Evolutionary conservation across 2,329 filamentous ascomycete species (phyloP), one percentile per base, ranked within the genome.

Genomic region (Elsinoe ampelina): DNA sequence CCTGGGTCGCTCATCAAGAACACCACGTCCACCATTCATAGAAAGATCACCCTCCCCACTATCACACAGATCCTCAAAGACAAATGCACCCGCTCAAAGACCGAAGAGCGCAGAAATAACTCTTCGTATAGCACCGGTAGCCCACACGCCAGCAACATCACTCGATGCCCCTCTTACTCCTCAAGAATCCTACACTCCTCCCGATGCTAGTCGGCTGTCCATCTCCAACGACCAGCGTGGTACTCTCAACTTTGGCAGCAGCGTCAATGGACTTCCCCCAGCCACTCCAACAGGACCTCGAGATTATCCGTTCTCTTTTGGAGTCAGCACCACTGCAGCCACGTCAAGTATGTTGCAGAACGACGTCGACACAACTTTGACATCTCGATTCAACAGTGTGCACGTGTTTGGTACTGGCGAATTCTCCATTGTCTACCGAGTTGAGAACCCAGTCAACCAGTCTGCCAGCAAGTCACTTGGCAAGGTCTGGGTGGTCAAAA

Each of bases 341-440:
- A 78, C 90, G 55, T 85, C 88, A 63, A 81, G 80, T 6, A 81
- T 85, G 58, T 81, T 80, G n/a, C 80, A 81, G 34, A 81, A 82
- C 45, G 84, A 95, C 60, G 79, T 92, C 13, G 92, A 97, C 66
- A 80, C 83, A 19, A 82, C 81, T 54, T 74, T 96, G 54, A 82
- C 81, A 11, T 80, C 82, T 2, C 83, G 87, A 55, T 98, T 98
- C 67, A 83, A 86, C 56, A 87, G 85, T 59, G 86, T 95, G 11
- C 87, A 89, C 63, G 78, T 85, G 58, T 80, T 92, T 62, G 92
- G 92, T 48, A 85, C 85, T 59, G 93, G 93, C 58, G 92, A 96
- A 68, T 98, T 98, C 67, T 97, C 93, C 0, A 82, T 87, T 57
- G 93, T 98, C 0, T 98, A 89, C 70, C 83, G 86, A 35, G 91